phyloP scores from a whole-genome alignment of 1,284 basidiomycete genomes.

The Calocybe gambosa region DNA sequence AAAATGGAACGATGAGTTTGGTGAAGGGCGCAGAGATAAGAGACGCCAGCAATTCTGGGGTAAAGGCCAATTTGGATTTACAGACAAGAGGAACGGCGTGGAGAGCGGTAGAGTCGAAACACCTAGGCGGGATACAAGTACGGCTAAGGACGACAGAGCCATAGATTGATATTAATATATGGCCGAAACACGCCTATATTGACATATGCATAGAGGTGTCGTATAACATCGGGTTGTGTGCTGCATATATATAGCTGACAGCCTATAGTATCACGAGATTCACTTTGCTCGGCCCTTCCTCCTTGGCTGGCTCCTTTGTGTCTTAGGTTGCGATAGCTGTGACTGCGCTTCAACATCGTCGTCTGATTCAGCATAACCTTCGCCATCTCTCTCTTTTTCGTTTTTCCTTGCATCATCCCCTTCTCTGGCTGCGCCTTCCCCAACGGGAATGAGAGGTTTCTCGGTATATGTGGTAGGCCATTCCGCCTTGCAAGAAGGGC shows the following conservation, averaged over 20 bases:
- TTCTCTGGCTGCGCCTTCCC: conserved; percentile 58
- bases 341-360: conserved; percentile 26
- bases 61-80: conserved; percentile 69
- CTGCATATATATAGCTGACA: not conserved
- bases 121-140: conserved; percentile 1
- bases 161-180: conserved; percentile 14
- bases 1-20: conserved; percentile 91
- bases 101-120: conserved; percentile 38
- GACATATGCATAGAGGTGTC: not conserved
- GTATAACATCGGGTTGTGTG: not conserved
- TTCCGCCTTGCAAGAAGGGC: conserved; percentile 50
- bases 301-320: conserved; percentile 12
- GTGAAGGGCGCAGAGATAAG: conserved; percentile 64
- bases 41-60: conserved; percentile 67
- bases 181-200: conserved; percentile 10
- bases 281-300: conserved; percentile 15
- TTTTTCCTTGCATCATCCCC: conserved; percentile 45
- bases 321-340: conserved; percentile 18
- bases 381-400: conserved; percentile 40
- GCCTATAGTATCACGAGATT: conserved; percentile 15
- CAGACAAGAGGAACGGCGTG: conserved; percentile 32
- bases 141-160: conserved; percentile 1
- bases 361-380: conserved; percentile 21
- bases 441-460: conserved; percentile 44
- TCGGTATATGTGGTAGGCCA: conserved; percentile 49